Evolutionary conservation across 345 rosid genomes (phyloP), one percentile per base, ranked within the genome.

Genomic region (Ailanthus altissimus): DNA sequence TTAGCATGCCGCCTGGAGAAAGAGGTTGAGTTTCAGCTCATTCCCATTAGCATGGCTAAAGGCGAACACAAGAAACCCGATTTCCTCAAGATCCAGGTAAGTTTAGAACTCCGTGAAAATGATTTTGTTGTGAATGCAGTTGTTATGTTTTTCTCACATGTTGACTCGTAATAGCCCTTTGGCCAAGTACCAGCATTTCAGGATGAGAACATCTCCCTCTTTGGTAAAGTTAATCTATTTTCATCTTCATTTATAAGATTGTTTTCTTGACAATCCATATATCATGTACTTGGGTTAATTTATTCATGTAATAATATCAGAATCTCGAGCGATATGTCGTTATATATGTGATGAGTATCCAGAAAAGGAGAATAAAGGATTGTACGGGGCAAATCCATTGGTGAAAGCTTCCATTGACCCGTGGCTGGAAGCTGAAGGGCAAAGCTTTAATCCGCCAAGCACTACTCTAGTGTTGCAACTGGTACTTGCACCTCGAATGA

Each of bases 111-210:
- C 13, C 56, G 36, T 40, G 32, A 46, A 50, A 23, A 15, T 3
- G 10, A 28, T 53, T 57, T 15, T 25, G 51, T 40, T 67, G 51
- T 16, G 2, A 49, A 32, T 69, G 58, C 21, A 26, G 11, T 26
- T 25, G 12, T 50, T 58, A 51, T 40, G 42, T 36, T 61, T 58
- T 28, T 16, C 50, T 45, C 43, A 18, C 49, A 45, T 58, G 11
- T 16, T 3, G 20, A 49, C 23, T 71, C 2, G n/a, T 57, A 13
- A 77, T 84, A 87, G 92, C 97, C 97, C 25, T 92, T 90, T 53
- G 94, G 92, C 72, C 97, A 90, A 92, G 91, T 92, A 13, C 94
- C 94, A 15, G 97, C 88, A 26, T 88, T 92, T 82, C 79, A 87
- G 80, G 97, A 90, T 16, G 92, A 84, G 18, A 50, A 43, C 83